Base-by-base conservation (phyloP, 2,329 filamentous ascomycete genomes). In the Beauveria brongniartii region DNA sequence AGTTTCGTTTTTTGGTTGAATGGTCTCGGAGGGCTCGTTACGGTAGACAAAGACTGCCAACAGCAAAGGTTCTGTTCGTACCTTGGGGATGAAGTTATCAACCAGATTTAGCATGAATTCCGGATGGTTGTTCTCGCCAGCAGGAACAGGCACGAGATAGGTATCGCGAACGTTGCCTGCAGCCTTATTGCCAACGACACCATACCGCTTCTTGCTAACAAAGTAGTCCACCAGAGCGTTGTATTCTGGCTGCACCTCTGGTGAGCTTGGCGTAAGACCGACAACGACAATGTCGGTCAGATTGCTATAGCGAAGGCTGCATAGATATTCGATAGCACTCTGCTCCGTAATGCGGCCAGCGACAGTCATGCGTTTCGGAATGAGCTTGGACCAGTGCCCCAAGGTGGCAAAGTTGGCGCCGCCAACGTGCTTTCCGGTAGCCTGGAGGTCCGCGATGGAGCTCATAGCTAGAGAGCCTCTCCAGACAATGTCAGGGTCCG, bases 91-190 rank as follows among this genome's bases (percentile, higher is more conserved):
- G 34, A 84, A 84, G 71, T 92, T 92, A 67, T 93, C 89, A 64
- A 91, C 87, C n/a, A 97, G 82, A 69, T 96, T 89, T 63, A 91
- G 84, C 72, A 97, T 85, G 68, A 97, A 96, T 64, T 92, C 90
- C 0, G 94, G 93, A 48, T 93, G 83, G 55, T 82, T 83, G 40
- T 78, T 80, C 28, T 84, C 80, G 28, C 90, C 91, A 5, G 86
- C 82, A 37, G 91, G 84, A 5, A 97, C 84, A 0, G 94, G 93
- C 10, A 97, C 88, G 37, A 97, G 82, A 72, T 97, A 97, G 1
- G 92, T 90, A 70, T 97, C 93, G 63, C 92, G 88, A 54, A 97
- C 89, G 63, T 91, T 88, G 22, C 85, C 82, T 34, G 86, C 76
- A 1, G 83, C 82, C 71, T 90, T 89, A 69, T 93, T 90, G 16